Percentiles rank a stretch among this genome's conserved stretches.
phyloP scores from a whole-genome alignment of 2,329 filamentous ascomycete genomes.

The Pseudogymnoascus sp. region DNA sequence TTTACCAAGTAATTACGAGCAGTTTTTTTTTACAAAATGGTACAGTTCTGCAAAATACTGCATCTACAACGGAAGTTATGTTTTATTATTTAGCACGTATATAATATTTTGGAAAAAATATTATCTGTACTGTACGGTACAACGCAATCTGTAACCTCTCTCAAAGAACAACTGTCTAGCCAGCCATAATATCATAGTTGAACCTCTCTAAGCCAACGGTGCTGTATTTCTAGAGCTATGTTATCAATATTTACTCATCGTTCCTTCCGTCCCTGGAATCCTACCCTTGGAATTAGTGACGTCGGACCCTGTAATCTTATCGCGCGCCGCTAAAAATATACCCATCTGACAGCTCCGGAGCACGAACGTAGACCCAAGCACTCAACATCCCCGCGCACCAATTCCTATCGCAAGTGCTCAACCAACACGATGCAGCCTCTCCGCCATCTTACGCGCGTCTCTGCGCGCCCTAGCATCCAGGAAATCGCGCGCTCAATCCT shows the following conservation, averaged over 20 bases:
- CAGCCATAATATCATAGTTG: background rate
- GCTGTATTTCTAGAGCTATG: background rate
- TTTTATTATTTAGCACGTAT: background rate
- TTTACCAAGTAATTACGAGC: no score
- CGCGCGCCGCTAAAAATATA: background rate
- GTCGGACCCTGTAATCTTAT: conserved; percentile 3
- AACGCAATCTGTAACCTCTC: no score
- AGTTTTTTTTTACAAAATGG: no score
- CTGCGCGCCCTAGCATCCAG: background rate
- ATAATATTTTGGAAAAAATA: background rate
- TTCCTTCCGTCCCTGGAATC: background rate
- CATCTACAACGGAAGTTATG: no score
- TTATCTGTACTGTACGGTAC: background rate
- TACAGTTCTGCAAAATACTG: no score
- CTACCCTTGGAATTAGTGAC: background rate
- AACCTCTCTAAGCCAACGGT: background rate
- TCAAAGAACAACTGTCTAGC: no score
- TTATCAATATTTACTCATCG: background rate
- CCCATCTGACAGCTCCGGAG: background rate
- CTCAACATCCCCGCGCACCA: background rate
- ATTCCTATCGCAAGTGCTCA: background rate
- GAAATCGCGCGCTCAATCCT: conserved; percentile 6
- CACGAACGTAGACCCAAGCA: background rate
- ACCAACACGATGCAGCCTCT: background rate
- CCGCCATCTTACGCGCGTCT: background rate